Conservation (phyloP, 805 yeast genomes). For the Teunomyces pallodes region DNA sequence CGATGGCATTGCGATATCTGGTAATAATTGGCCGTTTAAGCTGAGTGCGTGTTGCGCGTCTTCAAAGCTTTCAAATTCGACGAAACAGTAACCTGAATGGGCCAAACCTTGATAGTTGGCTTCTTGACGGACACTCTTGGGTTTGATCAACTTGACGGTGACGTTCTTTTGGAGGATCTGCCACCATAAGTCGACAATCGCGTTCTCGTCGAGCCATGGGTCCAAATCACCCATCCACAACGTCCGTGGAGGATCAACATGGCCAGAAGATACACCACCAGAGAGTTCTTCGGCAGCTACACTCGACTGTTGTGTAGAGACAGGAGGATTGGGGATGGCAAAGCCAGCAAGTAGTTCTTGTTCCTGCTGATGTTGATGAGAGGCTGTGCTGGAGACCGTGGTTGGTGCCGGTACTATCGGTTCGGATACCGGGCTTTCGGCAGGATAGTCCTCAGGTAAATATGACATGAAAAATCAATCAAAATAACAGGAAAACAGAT, state of each 20-base stretch:
- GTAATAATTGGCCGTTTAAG: conserved; percentile 63
- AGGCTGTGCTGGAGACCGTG: conserved; percentile 30
- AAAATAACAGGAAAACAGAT: too few relatives aligned
- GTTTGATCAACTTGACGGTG: conserved; percentile 63
- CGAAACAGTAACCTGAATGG: conserved; percentile 69
- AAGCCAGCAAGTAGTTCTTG: conserved; percentile 39
- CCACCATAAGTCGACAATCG: conserved; percentile 57
- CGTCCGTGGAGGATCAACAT: conserved; percentile 57
- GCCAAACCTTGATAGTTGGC: conserved; percentile 22
- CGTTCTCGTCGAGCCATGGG: conserved; percentile 71
- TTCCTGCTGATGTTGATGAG: conserved; percentile 43
- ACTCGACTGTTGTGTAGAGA: conserved; percentile 36
- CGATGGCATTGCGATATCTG: conserved; percentile 51
- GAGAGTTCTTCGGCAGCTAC: conserved; percentile 24
- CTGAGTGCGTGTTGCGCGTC: conserved; percentile 69
- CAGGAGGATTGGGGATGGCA: conserved; percentile 42
- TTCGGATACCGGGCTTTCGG: background rate
- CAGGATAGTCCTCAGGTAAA: background rate
- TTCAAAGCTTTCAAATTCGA: conserved; percentile 66
- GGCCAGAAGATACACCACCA: conserved; percentile 7
- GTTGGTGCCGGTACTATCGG: conserved; percentile 4
- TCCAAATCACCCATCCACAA: conserved; percentile 89
- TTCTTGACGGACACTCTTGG: conserved; percentile 25
- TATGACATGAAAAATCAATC: conserved; percentile 2
- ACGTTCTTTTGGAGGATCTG: conserved; percentile 53